Base-by-base conservation (phyloP, 352 stramenopile species). In the Pythium brachiatum region DNA sequence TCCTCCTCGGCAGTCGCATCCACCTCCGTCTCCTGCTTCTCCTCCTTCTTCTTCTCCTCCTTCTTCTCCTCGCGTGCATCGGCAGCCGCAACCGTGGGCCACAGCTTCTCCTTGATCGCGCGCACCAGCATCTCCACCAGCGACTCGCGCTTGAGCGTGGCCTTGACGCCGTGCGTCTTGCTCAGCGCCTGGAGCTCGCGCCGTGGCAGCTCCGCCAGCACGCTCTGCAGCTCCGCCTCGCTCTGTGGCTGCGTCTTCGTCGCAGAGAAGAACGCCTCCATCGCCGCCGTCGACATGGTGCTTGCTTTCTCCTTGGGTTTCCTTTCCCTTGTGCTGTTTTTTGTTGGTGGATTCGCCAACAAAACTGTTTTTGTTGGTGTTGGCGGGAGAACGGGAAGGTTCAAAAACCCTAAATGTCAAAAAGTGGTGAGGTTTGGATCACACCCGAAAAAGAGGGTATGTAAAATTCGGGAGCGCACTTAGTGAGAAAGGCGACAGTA, bases 61-160 rank as follows among this genome's bases (percentile, higher is more conserved):
- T 53, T 29, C 27, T 39, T 31, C 0, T 57, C 34, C 21, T 32
- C 16, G 26, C n/a, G 39, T 12, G 39, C 31, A 1, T 32, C 25
- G n/a, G 18, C 27, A 52, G 23, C 15, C 16, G 9, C 27, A 6
- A 15, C 27, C 21, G 26, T 15, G 0, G 64, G 64, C 53, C 57
- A 67, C 26, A 67, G 18, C 41, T 61, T 31, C 4, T 41, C 12
- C 20, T 31, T 9, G n/a, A 73, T 29, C 36, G 55, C 53, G 20
- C 12, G 9, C 41, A 61, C 18, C 21, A 73, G 38, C 41, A 66
- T 66, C 25, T 5, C 26, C 31, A 69, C 66, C 7, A 73, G 55
- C 31, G 52, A 59, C 38, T 69, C 66, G 52, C 60, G 56, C 53
- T 73, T 73, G 43, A 69, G 66, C 50, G 56, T 64, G 15, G 66